Evolutionary conservation across 805 yeast species (phyloP).

Genomic region (Naumovozyma dairenensis): DNA sequence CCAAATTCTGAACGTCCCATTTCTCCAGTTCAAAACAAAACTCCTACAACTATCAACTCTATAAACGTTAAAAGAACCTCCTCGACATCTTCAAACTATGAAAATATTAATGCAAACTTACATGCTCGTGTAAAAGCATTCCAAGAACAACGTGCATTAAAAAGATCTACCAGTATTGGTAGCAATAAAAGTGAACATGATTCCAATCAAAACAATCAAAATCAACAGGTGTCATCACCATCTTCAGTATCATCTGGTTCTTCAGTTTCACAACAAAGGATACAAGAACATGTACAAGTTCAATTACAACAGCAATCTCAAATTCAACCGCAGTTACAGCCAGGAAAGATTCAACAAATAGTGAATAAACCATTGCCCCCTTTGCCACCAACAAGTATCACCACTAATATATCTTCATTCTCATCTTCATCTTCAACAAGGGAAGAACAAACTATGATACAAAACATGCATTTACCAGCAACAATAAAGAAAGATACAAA

Average conservation of each 20-base stretch:
- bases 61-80: conserved; percentile 10
- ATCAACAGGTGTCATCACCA: conserved; percentile 1
- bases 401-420: conserved; percentile 3
- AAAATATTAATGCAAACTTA: conserved; percentile 54
- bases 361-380: conserved; percentile 36
- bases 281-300: too few species aligned
- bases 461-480: too few species aligned
- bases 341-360: conserved; percentile 21
- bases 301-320: not conserved
- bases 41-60: too few species aligned
- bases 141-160: conserved; percentile 64
- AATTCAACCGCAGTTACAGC: not conserved
- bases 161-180: conserved; percentile 29
- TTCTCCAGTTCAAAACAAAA: too few species aligned
- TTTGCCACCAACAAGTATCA: conserved; percentile 20
- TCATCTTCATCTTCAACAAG: conserved; percentile 1
- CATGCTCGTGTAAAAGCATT: conserved; percentile 84
- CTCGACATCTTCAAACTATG: conserved; percentile 25
- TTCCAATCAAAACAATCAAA: conserved; percentile 1
- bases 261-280: not conserved
- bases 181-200: conserved; percentile 11
- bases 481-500: too few species aligned
- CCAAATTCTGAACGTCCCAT: too few species aligned
- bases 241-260: not conserved
- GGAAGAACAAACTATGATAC: too few species aligned